Conservation (phyloP, 257 asterid species). For the Voacanga thouarsii region DNA sequence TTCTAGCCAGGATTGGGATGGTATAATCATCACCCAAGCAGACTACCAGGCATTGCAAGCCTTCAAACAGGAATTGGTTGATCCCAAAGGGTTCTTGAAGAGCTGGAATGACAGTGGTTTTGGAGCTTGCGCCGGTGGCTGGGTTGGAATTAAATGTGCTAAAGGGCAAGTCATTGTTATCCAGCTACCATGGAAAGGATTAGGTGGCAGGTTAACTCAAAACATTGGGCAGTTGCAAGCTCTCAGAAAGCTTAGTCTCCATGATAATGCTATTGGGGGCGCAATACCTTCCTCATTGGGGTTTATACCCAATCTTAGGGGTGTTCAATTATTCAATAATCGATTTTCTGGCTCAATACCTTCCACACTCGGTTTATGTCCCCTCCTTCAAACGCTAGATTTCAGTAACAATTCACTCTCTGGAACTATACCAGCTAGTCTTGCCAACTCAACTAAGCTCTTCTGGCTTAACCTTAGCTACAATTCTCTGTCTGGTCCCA, state of each 20-base stretch:
- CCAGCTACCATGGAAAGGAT: slow-evolving; percentile 89
- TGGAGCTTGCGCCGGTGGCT: slow-evolving; percentile 90
- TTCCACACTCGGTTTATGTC: slow-evolving; percentile 59
- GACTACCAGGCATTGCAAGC: slow-evolving; percentile 82
- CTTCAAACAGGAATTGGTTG: slow-evolving; percentile 66
- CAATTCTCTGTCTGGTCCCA: slow-evolving; percentile 64
- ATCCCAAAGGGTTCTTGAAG: slow-evolving; percentile 71
- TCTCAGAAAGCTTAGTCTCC: slow-evolving; percentile 83
- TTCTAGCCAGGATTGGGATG: slow-evolving; percentile 68
- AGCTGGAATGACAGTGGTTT: slow-evolving; percentile 88
- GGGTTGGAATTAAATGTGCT: slow-evolving; percentile 94
- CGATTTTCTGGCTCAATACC: slow-evolving; percentile 80
- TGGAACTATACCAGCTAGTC: slow-evolving; percentile 51
- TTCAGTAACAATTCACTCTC: slow-evolving; percentile 64
- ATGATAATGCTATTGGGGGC: slow-evolving; percentile 76
- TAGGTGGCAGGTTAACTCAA: slow-evolving; percentile 69
- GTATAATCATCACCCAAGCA: slow-evolving; percentile 67
- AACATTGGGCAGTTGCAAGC: slow-evolving; percentile 83
- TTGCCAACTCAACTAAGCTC: slow-evolving; percentile 70
- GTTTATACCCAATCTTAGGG: slow-evolving; percentile 73
- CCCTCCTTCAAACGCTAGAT: slow-evolving; percentile 79
- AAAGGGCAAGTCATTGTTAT: slow-evolving; percentile 88
- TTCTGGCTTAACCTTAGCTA: slow-evolving; percentile 67
- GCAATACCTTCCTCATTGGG: slow-evolving; percentile 72
- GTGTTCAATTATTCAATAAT: slow-evolving; percentile 79